Percentiles rank a stretch among this genome's conserved stretches.
Evolutionary conservation across 345 rosid genomes (phyloP).

Genomic region (Raphanus raphanistrum): DNA sequence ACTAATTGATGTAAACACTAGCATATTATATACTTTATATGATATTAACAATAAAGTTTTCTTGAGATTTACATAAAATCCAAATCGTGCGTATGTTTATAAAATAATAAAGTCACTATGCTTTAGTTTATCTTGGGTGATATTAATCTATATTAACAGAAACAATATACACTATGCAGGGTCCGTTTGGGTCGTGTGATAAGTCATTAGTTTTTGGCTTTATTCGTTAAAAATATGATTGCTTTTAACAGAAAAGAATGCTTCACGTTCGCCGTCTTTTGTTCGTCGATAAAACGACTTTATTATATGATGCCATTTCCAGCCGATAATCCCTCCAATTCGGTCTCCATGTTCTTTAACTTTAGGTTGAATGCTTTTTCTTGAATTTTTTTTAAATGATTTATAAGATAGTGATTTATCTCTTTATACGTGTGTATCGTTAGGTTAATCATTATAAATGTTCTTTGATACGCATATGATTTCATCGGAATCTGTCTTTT

Average conservation of each 20-base stretch:
- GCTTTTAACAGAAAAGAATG: slow-evolving; percentile 10
- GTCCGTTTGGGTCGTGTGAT: slow-evolving; percentile 32
- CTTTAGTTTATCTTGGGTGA: slow-evolving; percentile 9
- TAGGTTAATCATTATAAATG: not conserved
- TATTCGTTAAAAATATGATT: slow-evolving; percentile 21
- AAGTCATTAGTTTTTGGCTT: slow-evolving; percentile 23
- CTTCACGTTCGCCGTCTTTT: slow-evolving; percentile 36
- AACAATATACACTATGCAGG: not conserved
- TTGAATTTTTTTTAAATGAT: not conserved
- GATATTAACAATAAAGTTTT: not conserved
- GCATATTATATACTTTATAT: slow-evolving; percentile 8
- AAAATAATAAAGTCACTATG: slow-evolving; percentile 27
- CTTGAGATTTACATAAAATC: not conserved
- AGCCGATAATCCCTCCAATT: slow-evolving; percentile 14
- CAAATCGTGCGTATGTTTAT: slow-evolving; percentile 28
- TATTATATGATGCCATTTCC: slow-evolving; percentile 20
- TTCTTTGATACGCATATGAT: not conserved
- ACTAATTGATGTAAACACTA: slow-evolving; percentile 20
- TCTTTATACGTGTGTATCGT: slow-evolving; percentile 13
- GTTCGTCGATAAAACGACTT: slow-evolving; percentile 6
- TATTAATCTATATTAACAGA: slow-evolving; percentile 3
- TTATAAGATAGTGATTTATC: not conserved
- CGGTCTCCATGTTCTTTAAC: slow-evolving; percentile 24
- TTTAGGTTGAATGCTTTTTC: slow-evolving; percentile 16
- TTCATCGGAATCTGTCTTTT: slow-evolving; percentile 24